Evolutionary conservation across 163 green algal species (phyloP).

Genomic region (Chlorella variabilis): DNA sequence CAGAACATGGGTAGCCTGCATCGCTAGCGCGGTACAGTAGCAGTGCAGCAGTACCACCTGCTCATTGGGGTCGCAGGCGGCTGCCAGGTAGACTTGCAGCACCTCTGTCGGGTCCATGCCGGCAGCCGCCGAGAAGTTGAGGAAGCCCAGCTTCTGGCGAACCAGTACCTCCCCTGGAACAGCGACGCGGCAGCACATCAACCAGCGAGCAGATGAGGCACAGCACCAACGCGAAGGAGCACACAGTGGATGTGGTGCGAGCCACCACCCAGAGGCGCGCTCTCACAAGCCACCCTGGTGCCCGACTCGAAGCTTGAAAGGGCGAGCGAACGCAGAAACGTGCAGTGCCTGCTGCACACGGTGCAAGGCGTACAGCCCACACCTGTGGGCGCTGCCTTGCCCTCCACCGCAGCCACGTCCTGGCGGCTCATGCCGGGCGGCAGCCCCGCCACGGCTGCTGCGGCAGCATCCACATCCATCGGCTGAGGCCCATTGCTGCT

Average conservation of each 20-base stretch:
- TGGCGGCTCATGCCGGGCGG: conserved; percentile 54
- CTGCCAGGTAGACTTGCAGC: conserved; percentile 71
- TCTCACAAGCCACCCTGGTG: no score
- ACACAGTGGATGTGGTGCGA: no score
- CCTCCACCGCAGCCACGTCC: conserved; percentile 63
- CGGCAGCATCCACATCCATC: conserved; percentile 19
- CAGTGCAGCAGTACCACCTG: conserved; percentile 37
- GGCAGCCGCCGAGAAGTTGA: conserved; percentile 59
- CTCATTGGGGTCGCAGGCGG: conserved; percentile 69
- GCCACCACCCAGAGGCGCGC: no score
- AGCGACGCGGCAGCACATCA: not conserved
- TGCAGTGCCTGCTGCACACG: no score
- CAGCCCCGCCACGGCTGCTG: conserved; percentile 4
- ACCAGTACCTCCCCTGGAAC: conserved; percentile 40
- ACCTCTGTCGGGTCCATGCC: conserved; percentile 51
- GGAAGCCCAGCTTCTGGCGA: conserved; percentile 58
- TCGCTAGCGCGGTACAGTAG: no score
- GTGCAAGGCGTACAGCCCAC: no score
- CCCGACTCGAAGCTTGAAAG: no score
- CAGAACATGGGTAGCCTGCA: no score
- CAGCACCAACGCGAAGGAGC: no score
- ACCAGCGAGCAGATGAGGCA: no score
- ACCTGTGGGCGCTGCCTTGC: conserved; percentile 61
- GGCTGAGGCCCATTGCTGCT: conserved; percentile 6
- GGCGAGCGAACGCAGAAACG: no score